Evolutionary conservation across 371 early-diverging fungal species (phyloP).

Genomic region (Chytridium lagenaria): DNA sequence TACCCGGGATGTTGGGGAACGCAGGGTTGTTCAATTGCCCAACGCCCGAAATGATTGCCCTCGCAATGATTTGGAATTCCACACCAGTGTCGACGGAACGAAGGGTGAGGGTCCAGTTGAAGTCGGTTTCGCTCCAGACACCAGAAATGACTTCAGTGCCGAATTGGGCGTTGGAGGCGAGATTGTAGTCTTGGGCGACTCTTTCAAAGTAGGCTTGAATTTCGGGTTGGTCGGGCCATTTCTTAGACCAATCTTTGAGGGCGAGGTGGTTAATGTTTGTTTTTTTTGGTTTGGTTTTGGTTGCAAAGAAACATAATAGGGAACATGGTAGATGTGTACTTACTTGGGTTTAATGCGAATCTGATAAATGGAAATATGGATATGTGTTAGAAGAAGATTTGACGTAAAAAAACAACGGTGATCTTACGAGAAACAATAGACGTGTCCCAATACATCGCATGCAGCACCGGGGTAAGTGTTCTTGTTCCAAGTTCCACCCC

Average conservation of each 20-base stretch:
- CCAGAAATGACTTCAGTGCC: constrained; percentile 17
- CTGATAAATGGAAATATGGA: constrained; percentile 48
- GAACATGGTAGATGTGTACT: neutral
- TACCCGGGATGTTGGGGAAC: constrained; percentile 56
- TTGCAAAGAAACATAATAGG: too few species aligned
- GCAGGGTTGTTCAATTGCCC: constrained; percentile 58
- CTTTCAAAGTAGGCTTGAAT: constrained; percentile 58
- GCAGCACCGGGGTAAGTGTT: constrained; percentile 68
- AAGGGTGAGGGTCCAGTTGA: neutral
- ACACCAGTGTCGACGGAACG: neutral
- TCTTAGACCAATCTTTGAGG: constrained; percentile 52
- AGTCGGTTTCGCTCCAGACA: neutral
- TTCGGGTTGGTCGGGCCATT: constrained; percentile 56
- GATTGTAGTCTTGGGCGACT: constrained; percentile 55
- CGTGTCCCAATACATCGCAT: constrained; percentile 62
- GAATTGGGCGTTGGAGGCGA: constrained; percentile 54
- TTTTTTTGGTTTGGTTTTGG: too few species aligned
- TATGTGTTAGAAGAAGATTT: neutral
- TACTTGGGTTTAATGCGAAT: constrained; percentile 53
- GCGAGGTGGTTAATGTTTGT: too few species aligned
- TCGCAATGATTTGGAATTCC: constrained; percentile 27
- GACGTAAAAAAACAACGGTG: neutral
- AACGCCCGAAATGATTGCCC: constrained; percentile 45
- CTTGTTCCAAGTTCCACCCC: constrained; percentile 15
- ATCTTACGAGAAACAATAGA: constrained; percentile 6